Conservation (phyloP, 2,329 filamentous ascomycete genomes). For the Aureobasidium lini region DNA sequence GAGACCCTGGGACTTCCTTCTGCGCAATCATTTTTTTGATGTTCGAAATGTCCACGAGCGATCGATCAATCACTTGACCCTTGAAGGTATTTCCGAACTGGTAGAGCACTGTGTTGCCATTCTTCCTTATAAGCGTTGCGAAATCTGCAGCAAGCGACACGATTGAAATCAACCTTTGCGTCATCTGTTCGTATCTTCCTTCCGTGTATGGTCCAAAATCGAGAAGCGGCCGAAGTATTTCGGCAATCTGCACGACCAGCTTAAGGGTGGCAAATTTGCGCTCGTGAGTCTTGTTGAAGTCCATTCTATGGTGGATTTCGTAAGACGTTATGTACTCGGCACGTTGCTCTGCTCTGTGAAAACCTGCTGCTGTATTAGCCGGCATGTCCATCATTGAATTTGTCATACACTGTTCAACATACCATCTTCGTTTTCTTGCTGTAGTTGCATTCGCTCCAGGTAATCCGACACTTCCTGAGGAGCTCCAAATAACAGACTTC, state of each 20-base stretch:
- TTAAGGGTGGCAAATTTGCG: neutral
- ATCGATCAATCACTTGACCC: conserved; percentile 25
- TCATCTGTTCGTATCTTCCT: neutral
- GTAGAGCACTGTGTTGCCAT: conserved; percentile 20
- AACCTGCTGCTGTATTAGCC: conserved; percentile 20
- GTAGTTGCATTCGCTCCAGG: conserved; percentile 32
- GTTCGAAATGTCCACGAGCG: conserved; percentile 24
- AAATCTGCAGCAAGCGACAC: conserved; percentile 19
- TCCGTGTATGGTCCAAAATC: neutral
- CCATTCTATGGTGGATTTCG: neutral
- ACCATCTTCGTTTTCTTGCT: conserved; percentile 35
- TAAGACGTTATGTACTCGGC: conserved; percentile 15
- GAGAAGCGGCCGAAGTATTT: conserved; percentile 18
- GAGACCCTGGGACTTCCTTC: conserved; percentile 18
- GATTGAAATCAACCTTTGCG: conserved; percentile 15
- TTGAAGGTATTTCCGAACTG: conserved; percentile 27
- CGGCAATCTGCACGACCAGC: conserved; percentile 16
- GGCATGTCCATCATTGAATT: neutral
- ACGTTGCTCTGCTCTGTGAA: conserved; percentile 21
- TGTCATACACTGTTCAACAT: neutral
- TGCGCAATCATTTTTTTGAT: conserved; percentile 18
- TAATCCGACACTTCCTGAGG: conserved; percentile 18
- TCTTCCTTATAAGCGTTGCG: conserved; percentile 19
- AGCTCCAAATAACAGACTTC: conserved; percentile 24
- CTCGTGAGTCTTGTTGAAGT: neutral